These are phyloP conservation scores for Tricholoma bakamatsutake DNA, from an alignment of 768 basidiomycete species.

Conservation along the genomic window DNA sequence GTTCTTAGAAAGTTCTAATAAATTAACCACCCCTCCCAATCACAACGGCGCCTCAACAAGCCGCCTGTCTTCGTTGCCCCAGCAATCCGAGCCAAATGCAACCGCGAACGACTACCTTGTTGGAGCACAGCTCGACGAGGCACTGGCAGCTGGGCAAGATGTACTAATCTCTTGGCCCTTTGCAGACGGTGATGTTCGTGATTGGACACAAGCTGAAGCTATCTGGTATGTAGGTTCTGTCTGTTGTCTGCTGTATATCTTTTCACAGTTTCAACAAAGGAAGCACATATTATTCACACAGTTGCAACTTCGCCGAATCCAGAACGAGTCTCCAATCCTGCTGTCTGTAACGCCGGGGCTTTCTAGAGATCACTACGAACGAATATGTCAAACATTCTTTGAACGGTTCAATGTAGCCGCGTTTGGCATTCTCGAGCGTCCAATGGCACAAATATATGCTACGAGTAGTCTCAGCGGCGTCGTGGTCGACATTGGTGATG, in stretches of 20 bases:
- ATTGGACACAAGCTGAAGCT: constrained; percentile 86
- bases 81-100: constrained; percentile 35
- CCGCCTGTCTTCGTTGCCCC: constrained; percentile 42
- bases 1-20: constrained; percentile 25
- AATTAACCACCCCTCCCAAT: constrained; percentile 7
- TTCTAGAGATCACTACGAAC: constrained; percentile 62
- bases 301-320: constrained; percentile 71
- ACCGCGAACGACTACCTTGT: constrained; percentile 79
- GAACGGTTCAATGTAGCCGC: constrained; percentile 90
- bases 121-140: constrained; percentile 75
- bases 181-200: constrained; percentile 59
- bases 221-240: constrained; percentile 58
- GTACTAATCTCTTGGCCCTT: constrained; percentile 80
- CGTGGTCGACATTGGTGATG: constrained; percentile 76
- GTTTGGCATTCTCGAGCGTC: constrained; percentile 74
- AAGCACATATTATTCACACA: constrained; percentile 76
- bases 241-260: background rate
- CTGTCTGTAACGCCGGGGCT: constrained; percentile 64
- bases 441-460: constrained; percentile 80
- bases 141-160: constrained; percentile 67
- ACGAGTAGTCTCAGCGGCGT: constrained; percentile 66
- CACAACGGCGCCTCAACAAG: constrained; percentile 35
- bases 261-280: constrained; percentile 36
- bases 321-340: constrained; percentile 84
- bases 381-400: constrained; percentile 80